Evolutionary conservation across 1,284 basidiomycete species (phyloP).

Genomic region (Heterobasidion parviporum): DNA sequence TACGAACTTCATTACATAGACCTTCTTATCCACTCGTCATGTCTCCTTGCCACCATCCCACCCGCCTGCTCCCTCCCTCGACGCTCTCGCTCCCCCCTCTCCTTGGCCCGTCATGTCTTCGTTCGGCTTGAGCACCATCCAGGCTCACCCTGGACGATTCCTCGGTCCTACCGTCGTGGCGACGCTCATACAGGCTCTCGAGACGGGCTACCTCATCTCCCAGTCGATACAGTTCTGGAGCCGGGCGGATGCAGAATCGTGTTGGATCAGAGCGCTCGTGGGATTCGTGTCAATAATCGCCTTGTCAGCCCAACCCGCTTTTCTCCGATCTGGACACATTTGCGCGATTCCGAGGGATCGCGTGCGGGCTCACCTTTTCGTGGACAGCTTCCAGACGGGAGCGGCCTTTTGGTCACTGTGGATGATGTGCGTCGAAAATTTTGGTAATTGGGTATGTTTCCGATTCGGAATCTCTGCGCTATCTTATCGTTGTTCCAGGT

Average conservation of each 20-base stretch:
- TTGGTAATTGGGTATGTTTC: constrained; percentile 6
- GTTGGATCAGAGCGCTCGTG: constrained; percentile 15
- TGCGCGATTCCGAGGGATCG: background rate
- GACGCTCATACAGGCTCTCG: constrained; percentile 17
- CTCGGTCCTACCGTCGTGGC: background rate
- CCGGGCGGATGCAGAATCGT: constrained; percentile 14
- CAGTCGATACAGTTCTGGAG: constrained; percentile 22
- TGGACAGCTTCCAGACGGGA: background rate
- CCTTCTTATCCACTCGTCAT: too few relatives aligned
- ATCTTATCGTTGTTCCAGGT: constrained; percentile 6
- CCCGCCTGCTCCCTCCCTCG: too few relatives aligned
- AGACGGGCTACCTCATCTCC: constrained; percentile 21
- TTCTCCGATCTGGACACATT: background rate
- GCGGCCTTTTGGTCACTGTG: background rate
- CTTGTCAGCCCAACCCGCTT: background rate
- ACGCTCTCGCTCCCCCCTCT: too few relatives aligned
- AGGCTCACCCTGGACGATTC: background rate
- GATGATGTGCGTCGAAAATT: background rate
- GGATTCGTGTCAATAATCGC: constrained; percentile 1
- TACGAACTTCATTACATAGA: too few relatives aligned
- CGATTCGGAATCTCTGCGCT: constrained; percentile 11
- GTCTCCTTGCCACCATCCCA: too few relatives aligned
- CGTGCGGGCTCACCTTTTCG: background rate
- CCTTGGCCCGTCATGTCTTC: background rate
- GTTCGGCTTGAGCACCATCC: background rate